Evolutionary conservation across 371 early-diverging fungal genomes (phyloP).

Genomic region (Capniomyces stellatus): DNA sequence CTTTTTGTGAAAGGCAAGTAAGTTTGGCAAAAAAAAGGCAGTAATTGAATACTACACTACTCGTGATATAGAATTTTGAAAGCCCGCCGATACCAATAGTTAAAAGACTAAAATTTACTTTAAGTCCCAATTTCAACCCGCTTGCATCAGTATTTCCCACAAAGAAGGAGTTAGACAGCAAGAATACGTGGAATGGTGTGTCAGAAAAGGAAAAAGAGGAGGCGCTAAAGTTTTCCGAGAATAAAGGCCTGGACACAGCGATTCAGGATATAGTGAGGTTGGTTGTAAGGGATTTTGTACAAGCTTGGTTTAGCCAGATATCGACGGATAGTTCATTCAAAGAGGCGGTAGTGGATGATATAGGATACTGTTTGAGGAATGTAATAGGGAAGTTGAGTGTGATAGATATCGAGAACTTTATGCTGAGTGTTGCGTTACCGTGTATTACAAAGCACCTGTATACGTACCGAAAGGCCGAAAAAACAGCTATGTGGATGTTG

Average conservation of each 20-base stretch:
- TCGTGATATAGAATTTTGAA: neutral
- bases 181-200: neutral
- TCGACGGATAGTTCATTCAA: conserved; percentile 23
- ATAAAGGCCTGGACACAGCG: neutral
- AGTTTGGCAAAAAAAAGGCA: neutral
- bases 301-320: conserved; percentile 24
- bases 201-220: neutral
- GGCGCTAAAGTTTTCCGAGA: neutral
- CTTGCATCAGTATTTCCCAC: neutral
- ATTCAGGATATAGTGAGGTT: conserved; percentile 12
- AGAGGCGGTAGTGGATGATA: conserved; percentile 9
- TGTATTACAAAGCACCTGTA: conserved; percentile 44
- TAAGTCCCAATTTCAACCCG: neutral
- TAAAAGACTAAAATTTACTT: neutral
- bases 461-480: conserved; percentile 33
- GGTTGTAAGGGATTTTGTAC: conserved; percentile 28
- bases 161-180: neutral
- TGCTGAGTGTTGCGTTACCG: conserved; percentile 41
- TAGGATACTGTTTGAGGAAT: conserved; percentile 9
- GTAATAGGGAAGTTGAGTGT: conserved; percentile 10
- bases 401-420: conserved; percentile 36
- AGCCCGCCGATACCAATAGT: neutral
- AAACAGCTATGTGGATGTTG: neutral
- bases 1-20: neutral
- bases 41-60: neutral